phyloP scores from a whole-genome alignment of 768 basidiomycete species.

The Ramaria sp. region DNA sequence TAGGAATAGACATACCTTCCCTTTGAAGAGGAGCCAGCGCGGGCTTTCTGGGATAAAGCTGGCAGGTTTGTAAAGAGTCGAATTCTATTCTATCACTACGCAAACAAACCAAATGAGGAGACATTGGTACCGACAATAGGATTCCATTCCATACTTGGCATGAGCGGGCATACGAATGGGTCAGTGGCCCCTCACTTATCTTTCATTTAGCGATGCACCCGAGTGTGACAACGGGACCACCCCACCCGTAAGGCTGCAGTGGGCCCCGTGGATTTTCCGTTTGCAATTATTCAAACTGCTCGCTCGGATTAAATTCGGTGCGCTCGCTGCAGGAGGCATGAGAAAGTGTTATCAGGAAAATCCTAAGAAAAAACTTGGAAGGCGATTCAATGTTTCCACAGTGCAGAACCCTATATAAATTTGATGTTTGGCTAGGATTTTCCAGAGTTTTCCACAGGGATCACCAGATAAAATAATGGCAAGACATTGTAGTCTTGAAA shows the following conservation, averaged over 20 bases:
- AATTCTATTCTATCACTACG: background rate
- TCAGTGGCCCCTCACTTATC: background rate
- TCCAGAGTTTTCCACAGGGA: too few relatives aligned
- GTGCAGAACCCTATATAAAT: too few relatives aligned
- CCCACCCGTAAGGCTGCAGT: background rate
- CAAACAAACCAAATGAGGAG: constrained; percentile 36
- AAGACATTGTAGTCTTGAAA: too few relatives aligned
- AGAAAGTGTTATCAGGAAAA: too few relatives aligned
- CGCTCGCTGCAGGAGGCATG: too few relatives aligned
- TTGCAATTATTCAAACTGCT: background rate
- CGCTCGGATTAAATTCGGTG: background rate
- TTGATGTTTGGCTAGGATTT: too few relatives aligned
- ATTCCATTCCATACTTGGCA: constrained; percentile 4
- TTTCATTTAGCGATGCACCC: background rate
- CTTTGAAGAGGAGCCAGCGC: constrained; percentile 52
- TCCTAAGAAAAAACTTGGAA: too few relatives aligned
- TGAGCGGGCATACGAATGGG: background rate
- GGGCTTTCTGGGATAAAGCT: constrained; percentile 64
- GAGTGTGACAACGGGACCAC: background rate
- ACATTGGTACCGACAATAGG: constrained; percentile 31
- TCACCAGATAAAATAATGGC: too few relatives aligned
- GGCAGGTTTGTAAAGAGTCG: background rate
- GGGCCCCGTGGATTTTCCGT: constrained; percentile 1
- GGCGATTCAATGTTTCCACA: too few relatives aligned
- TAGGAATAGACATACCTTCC: constrained; percentile 28